Conservation (phyloP, 257 asterid species). For the Linderniella brevidens region DNA sequence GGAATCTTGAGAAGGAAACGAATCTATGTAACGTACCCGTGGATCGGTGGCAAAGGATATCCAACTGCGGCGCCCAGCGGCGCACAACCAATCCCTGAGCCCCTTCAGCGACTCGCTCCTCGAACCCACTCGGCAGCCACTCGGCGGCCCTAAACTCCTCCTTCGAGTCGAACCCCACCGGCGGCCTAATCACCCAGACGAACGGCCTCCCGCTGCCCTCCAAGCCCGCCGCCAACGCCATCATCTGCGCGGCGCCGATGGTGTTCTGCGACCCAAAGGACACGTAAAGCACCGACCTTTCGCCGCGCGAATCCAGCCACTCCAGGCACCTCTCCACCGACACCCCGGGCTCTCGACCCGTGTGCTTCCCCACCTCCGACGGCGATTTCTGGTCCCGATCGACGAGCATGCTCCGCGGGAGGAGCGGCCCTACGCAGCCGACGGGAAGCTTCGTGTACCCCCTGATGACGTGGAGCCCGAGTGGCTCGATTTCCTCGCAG, state of each 20-base stretch:
- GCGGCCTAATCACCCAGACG: slow-evolving; percentile 77
- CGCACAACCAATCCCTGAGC: slow-evolving; percentile 46
- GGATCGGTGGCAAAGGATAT: slow-evolving; percentile 58
- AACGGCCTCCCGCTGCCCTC: slow-evolving; percentile 46
- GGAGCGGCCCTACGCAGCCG: slow-evolving; percentile 78
- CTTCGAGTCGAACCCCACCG: slow-evolving; percentile 31
- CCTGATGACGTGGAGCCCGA: slow-evolving; percentile 30
- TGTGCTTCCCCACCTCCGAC: slow-evolving; percentile 17
- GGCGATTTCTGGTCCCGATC: too few relatives aligned
- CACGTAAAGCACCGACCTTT: slow-evolving; percentile 45
- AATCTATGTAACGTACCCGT: too few relatives aligned
- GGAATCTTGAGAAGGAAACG: too few relatives aligned
- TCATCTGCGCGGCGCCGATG: slow-evolving; percentile 58
- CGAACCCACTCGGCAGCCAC: slow-evolving; percentile 61
- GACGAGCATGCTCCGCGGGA: slow-evolving; percentile 35
- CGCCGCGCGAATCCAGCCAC: slow-evolving; percentile 40
- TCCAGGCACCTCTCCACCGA: slow-evolving; percentile 49
- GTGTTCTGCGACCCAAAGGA: slow-evolving; percentile 97
- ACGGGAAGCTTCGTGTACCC: slow-evolving; percentile 37
- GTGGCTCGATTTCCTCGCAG: slow-evolving; percentile 51
- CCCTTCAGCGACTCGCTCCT: slow-evolving; percentile 13
- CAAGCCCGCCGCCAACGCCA: slow-evolving; percentile 65
- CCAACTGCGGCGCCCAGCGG: slow-evolving; percentile 94
- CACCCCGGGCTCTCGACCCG: slow-evolving; percentile 49
- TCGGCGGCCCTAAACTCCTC: slow-evolving; percentile 50